Percentiles rank a stretch among this genome's conserved stretches.
Evolutionary conservation across 805 yeast species (phyloP).

Genomic region (Candida sanyiensis): DNA sequence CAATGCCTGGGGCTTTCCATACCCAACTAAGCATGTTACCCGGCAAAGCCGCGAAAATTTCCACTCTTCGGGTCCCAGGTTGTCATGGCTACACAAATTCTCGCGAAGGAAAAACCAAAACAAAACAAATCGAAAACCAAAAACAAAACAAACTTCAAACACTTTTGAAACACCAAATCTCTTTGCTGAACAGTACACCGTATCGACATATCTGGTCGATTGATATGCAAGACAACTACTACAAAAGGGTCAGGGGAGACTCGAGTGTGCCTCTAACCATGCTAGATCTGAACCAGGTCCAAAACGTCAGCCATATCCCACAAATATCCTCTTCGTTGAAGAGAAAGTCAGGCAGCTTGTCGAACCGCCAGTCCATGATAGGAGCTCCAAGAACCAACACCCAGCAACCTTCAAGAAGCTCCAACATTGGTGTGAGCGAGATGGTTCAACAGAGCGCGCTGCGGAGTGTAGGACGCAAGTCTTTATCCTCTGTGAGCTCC

Average conservation of each 20-base stretch:
- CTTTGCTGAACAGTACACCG: neutral
- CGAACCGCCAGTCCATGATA: slow-evolving; percentile 27
- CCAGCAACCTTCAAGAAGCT: slow-evolving; percentile 15
- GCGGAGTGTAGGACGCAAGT: slow-evolving; percentile 21
- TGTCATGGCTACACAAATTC: neutral
- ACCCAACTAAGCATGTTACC: too few species aligned
- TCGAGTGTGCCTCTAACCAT: slow-evolving; percentile 18
- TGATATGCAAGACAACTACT: slow-evolving; percentile 25
- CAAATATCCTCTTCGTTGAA: slow-evolving; percentile 22
- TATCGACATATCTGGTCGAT: neutral
- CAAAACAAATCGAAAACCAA: slow-evolving; percentile 2
- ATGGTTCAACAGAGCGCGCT: slow-evolving; percentile 25
- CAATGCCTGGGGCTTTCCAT: too few species aligned
- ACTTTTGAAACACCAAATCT: neutral
- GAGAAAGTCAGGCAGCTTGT: slow-evolving; percentile 19
- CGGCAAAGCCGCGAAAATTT: neutral
- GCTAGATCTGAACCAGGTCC: slow-evolving; percentile 23
- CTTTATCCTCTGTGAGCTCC: slow-evolving; percentile 14
- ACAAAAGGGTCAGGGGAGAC: slow-evolving; percentile 18
- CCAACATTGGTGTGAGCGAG: slow-evolving; percentile 22
- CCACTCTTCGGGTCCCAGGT: too few species aligned
- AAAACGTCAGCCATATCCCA: slow-evolving; percentile 24
- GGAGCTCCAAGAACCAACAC: slow-evolving; percentile 26
- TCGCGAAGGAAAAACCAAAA: slow-evolving; percentile 4
- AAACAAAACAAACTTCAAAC: slow-evolving; percentile 6